These are phyloP conservation scores for Bruguiera hainesii DNA, from an alignment of 441 rosid genomes.

Conservation along the genomic window DNA sequence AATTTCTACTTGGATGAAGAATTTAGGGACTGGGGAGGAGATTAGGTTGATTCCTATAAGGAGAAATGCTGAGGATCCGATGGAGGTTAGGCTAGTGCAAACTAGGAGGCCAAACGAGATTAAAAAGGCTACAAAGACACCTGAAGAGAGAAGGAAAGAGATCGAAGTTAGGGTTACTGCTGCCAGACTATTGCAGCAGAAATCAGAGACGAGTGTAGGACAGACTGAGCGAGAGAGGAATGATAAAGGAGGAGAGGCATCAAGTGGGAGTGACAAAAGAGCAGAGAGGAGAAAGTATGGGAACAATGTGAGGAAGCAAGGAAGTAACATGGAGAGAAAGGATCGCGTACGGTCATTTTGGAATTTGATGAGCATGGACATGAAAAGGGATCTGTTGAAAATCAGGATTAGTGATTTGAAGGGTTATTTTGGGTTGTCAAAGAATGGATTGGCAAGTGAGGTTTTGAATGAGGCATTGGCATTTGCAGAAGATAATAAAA, in stretches of 20 bases:
- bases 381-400: slow-evolving; percentile 59
- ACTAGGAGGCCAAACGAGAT: slow-evolving; percentile 86
- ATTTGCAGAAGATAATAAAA: slow-evolving; percentile 52
- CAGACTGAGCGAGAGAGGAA: slow-evolving; percentile 38
- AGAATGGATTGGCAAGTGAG: slow-evolving; percentile 54
- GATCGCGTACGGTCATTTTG: slow-evolving; percentile 63
- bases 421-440: slow-evolving; percentile 51
- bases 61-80: slow-evolving; percentile 74
- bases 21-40: slow-evolving; percentile 76
- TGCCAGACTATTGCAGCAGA: slow-evolving; percentile 82
- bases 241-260: slow-evolving; percentile 42
- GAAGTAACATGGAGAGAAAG: slow-evolving; percentile 55
- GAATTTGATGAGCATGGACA: slow-evolving; percentile 58
- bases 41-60: slow-evolving; percentile 68
- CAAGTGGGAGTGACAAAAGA: slow-evolving; percentile 46
- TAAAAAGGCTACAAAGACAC: slow-evolving; percentile 85
- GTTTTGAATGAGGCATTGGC: slow-evolving; percentile 60
- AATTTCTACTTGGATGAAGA: slow-evolving; percentile 78
- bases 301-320: slow-evolving; percentile 46
- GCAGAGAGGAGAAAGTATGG: slow-evolving; percentile 68
- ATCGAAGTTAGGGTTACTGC: slow-evolving; percentile 97
- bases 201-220: slow-evolving; percentile 43
- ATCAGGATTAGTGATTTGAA: slow-evolving; percentile 57
- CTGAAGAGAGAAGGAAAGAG: slow-evolving; percentile 87
- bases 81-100: slow-evolving; percentile 72